Evolutionary conservation across 306 rosid species (phyloP).

Genomic region (Sindora glabra): DNA sequence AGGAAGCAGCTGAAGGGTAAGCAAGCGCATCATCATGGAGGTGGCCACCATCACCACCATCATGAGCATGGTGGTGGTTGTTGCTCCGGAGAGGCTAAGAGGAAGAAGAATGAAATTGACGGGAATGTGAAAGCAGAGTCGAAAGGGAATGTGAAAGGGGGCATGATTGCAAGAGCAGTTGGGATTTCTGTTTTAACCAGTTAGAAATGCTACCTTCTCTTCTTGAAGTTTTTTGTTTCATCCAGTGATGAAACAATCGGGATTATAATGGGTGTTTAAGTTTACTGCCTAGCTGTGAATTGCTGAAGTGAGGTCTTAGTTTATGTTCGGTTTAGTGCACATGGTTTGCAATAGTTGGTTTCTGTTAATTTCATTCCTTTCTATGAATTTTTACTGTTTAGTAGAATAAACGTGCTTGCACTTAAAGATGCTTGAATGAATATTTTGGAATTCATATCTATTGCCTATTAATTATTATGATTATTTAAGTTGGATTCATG

Average conservation of each 20-base stretch:
- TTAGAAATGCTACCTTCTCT: not conserved
- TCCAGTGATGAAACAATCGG: not conserved
- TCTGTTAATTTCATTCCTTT: not conserved
- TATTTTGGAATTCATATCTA: no score
- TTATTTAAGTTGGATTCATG: not conserved
- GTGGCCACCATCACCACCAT: constrained; percentile 24
- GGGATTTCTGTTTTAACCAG: not conserved
- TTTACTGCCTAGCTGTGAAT: not conserved
- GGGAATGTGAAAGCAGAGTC: constrained; percentile 37
- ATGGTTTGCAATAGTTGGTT: no score
- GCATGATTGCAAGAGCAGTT: constrained; percentile 25
- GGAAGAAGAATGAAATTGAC: no score
- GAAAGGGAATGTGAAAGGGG: no score
- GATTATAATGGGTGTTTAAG: not conserved
- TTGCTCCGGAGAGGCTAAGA: constrained; percentile 56
- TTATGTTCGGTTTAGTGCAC: no score
- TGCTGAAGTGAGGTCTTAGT: not conserved
- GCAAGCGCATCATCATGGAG: constrained; percentile 35
- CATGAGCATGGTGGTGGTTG: constrained; percentile 73
- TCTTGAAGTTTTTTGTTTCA: not conserved
- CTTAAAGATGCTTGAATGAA: not conserved
- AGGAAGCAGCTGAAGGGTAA: constrained; percentile 93
- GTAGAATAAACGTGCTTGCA: not conserved
- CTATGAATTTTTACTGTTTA: not conserved
- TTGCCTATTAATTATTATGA: no score